A percentile compares a stretch with the other conserved stretches of the same genome.
Evolutionary conservation across 1,284 basidiomycete species (phyloP).

Genomic region (Hypsizygus ulmarius): DNA sequence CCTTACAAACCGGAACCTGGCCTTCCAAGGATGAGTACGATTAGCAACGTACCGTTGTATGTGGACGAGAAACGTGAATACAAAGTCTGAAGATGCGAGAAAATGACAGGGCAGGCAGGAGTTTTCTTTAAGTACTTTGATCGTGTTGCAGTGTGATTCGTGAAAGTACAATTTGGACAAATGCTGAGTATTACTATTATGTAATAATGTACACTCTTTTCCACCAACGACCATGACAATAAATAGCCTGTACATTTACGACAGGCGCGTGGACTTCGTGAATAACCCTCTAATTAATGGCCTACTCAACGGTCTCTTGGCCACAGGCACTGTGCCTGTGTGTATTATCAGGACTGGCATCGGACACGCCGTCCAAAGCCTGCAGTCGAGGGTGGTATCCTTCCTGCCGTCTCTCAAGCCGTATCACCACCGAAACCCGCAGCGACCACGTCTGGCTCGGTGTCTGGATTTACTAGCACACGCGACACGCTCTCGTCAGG

Average conservation of each 20-base stretch:
- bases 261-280: slow-evolving; percentile 54
- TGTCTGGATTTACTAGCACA: slow-evolving; percentile 49
- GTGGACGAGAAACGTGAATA: slow-evolving; percentile 18
- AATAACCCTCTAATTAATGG: slow-evolving; percentile 6
- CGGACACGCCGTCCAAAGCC: slow-evolving; percentile 71
- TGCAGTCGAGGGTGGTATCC: slow-evolving; percentile 66
- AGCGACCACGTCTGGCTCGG: slow-evolving; percentile 30
- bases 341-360: slow-evolving; percentile 95
- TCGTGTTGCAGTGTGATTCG: too few relatives aligned
- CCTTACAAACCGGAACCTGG: slow-evolving; percentile 17
- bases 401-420: slow-evolving; percentile 71
- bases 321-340: slow-evolving; percentile 80
- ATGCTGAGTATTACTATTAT: too few relatives aligned
- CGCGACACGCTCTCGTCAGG: slow-evolving; percentile 60
- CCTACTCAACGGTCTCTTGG: slow-evolving; percentile 6
- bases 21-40: slow-evolving; percentile 18
- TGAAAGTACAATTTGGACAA: too few relatives aligned
- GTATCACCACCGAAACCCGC: slow-evolving; percentile 40
- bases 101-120: neutral
- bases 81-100: neutral
- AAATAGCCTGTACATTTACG: slow-evolving; percentile 87
- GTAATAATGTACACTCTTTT: slow-evolving; percentile 1
- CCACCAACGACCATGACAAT: slow-evolving; percentile 61
- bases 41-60: slow-evolving; percentile 21
- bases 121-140: neutral